Conservation (phyloP, 1,284 basidiomycete genomes). For the Phenoliferia sp. region DNA sequence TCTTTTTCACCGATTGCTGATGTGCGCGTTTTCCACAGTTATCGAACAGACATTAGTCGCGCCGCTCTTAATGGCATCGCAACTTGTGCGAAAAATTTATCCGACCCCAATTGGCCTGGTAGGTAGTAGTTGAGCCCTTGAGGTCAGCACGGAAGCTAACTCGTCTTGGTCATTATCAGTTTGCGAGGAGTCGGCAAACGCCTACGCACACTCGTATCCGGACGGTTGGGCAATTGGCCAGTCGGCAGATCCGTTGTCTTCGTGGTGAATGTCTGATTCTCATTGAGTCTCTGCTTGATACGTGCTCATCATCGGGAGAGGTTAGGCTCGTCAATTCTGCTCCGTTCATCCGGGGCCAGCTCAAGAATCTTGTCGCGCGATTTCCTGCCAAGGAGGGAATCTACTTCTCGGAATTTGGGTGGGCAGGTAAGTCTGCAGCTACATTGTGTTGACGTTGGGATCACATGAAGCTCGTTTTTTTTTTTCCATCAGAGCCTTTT, state of each 20-base stretch:
- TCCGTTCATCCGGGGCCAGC: slow-evolving; percentile 17
- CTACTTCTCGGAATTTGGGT: slow-evolving; percentile 31
- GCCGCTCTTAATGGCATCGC: slow-evolving; percentile 14
- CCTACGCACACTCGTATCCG: background rate
- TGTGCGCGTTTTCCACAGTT: slow-evolving; percentile 9
- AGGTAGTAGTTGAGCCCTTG: no score
- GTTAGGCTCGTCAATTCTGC: slow-evolving; percentile 32
- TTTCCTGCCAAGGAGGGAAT: slow-evolving; percentile 14
- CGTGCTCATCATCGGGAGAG: no score
- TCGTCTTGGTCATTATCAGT: background rate
- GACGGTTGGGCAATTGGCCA: background rate
- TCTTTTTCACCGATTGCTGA: background rate
- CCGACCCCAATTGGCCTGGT: slow-evolving; percentile 27
- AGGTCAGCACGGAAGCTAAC: background rate
- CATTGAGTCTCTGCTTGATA: background rate
- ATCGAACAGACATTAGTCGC: slow-evolving; percentile 6
- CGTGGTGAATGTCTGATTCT: background rate
- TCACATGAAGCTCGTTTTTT: slow-evolving; percentile 11
- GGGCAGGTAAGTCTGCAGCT: slow-evolving; percentile 4
- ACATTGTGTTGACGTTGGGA: slow-evolving; percentile 3
- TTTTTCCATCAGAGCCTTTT: background rate
- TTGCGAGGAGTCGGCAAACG: background rate
- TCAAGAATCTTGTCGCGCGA: slow-evolving; percentile 13
- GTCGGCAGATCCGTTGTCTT: background rate
- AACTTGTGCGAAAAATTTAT: slow-evolving; percentile 19